Base-by-base conservation (phyloP, 192 early-diverging fungal genomes). In the Backusella macrospora region DNA sequence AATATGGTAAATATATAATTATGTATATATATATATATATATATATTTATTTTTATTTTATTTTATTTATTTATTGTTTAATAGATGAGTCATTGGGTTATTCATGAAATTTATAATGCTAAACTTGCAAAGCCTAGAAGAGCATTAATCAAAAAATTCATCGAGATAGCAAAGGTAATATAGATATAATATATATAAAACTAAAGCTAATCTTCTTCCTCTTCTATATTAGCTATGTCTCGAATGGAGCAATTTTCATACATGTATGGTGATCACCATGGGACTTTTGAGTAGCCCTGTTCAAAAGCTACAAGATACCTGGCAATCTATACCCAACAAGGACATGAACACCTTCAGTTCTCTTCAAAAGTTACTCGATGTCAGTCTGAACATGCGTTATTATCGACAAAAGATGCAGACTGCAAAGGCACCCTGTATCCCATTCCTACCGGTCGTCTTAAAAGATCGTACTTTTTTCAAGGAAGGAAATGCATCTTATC, bases 381-480 rank as follows among this genome's bases (percentile, higher is more conserved):
- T 86, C 0, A 77, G 82, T 9, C 74, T 80, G 4, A 94, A 94
- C 72, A 93, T 93, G 92, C 55, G 81, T 13, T 71, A 81, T 18
- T 90, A 91, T 74, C 82, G 92, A 23, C 77, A 82, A 18, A 82
- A 84, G 2, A 75, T 92, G 10, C 47, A 80, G 42, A 62, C 52
- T 8, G 83, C 78, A n/a, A 82, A 79, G 59, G 48, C 83, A n/a
- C 86, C 84, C 4, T 75, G 76, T 0, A 80, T 92, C 38, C 89
- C 90, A 3, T 93, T 92, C 69, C 82, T 93, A 42, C 90, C 90
- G 0, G 76, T 91, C 8, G 70, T 91, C 3, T 80, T 94, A 52
- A 94, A 94, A 73, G 92, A 94, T 70, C 77, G 89, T 18, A 92
- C 88, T 7, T 91, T 94, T 73, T 82, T 91, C 62, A 80, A 92